phyloP scores from a whole-genome alignment of 2,329 filamentous ascomycete species.

The Scytalidium lignicola region DNA sequence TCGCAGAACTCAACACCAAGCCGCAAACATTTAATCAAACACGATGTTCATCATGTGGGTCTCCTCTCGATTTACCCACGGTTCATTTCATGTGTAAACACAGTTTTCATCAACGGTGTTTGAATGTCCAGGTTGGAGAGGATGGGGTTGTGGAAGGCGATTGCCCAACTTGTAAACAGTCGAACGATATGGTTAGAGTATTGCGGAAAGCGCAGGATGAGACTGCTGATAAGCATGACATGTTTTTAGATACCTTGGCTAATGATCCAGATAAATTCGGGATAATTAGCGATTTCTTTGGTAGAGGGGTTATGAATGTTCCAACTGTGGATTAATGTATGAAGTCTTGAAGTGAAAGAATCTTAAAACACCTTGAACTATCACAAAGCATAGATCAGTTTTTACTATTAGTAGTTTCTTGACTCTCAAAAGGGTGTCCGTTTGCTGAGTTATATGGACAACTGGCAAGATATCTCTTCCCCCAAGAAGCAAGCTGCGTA shows the following conservation, averaged over 20 bases:
- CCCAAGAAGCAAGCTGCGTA: too few species aligned
- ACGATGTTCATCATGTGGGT: conserved; percentile 75
- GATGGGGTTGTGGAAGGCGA: conserved; percentile 62
- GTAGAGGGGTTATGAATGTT: conserved; percentile 77
- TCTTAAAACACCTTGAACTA: too few species aligned
- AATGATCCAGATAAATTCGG: conserved; percentile 78
- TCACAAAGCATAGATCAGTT: too few species aligned
- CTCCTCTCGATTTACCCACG: conserved; percentile 72
- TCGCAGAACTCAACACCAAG: conserved; percentile 70
- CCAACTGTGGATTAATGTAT: conserved; percentile 9
- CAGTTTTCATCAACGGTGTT: conserved; percentile 87
- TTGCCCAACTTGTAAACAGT: conserved; percentile 78
- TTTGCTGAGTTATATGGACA: too few species aligned
- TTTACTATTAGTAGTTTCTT: too few species aligned
- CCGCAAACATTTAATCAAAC: conserved; percentile 88
- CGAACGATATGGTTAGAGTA: conserved; percentile 83
- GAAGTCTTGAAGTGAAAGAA: too few species aligned
- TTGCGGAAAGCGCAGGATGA: conserved; percentile 84
- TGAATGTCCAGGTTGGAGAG: conserved; percentile 48
- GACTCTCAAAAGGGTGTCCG: too few species aligned
- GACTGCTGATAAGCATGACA: conserved; percentile 77
- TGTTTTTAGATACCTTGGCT: conserved; percentile 78
- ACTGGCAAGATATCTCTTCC: too few species aligned
- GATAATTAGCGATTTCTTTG: conserved; percentile 94
- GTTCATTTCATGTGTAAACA: conserved; percentile 98